These are phyloP conservation scores for Saccharomycopsis malanga DNA, from an alignment of 805 yeast species.

Conservation along the genomic window DNA sequence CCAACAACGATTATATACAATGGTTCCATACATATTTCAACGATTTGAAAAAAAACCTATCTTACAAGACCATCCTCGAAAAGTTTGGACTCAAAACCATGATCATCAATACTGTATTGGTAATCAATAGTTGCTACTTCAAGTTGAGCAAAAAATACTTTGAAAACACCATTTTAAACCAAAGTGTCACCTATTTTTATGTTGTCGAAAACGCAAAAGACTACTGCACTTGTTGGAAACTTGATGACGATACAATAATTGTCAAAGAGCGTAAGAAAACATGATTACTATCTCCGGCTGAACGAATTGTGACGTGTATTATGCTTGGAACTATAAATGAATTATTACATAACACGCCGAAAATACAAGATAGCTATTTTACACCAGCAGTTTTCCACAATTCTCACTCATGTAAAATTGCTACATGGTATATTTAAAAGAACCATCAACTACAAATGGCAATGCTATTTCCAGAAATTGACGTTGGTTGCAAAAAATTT, in stretches of 20 bases:
- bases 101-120: not conserved
- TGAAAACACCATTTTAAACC: slow-evolving; percentile 10
- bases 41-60: slow-evolving; percentile 8
- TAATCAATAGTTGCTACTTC: slow-evolving; percentile 8
- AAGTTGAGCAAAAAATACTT: slow-evolving; percentile 7
- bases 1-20: slow-evolving; percentile 6
- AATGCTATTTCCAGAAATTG: too few relatives aligned
- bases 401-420: too few relatives aligned
- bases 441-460: too few relatives aligned
- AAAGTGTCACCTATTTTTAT: slow-evolving; percentile 1
- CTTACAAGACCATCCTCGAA: slow-evolving; percentile 4
- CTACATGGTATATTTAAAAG: too few relatives aligned
- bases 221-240: slow-evolving; percentile 4
- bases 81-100: slow-evolving; percentile 5
- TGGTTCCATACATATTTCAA: slow-evolving; percentile 15
- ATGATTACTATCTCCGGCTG: too few relatives aligned
- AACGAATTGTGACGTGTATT: too few relatives aligned
- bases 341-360: too few relatives aligned
- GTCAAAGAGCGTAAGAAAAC: not conserved
- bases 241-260: not conserved
- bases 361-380: too few relatives aligned
- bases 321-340: too few relatives aligned
- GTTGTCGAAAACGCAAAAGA: not conserved
- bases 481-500: too few relatives aligned
- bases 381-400: too few relatives aligned